Percentiles rank a stretch among this genome's conserved stretches.
Conservation (phyloP, 768 basidiomycete genomes). For the Tylopilus subfusipes region DNA sequence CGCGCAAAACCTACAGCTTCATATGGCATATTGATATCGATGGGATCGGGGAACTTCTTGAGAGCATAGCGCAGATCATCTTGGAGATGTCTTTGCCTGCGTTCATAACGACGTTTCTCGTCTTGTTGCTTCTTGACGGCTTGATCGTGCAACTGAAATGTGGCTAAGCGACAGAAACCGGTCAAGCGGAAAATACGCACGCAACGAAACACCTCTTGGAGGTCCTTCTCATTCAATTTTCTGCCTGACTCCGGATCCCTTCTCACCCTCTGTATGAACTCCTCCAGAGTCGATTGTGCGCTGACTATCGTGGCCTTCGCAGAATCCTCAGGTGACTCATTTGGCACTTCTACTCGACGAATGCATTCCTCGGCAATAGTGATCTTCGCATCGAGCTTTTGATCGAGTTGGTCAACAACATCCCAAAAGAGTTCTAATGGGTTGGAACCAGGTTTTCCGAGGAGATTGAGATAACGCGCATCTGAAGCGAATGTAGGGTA, state of each 20-base stretch:
- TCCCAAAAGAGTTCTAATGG: constrained; percentile 98
- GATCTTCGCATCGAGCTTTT: constrained; percentile 77
- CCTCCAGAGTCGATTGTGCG: constrained; percentile 62
- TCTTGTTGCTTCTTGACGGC: constrained; percentile 76
- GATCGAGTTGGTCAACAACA: constrained; percentile 80
- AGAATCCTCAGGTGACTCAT: constrained; percentile 31
- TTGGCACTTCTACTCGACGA: constrained; percentile 37
- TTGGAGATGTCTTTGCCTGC: constrained; percentile 80
- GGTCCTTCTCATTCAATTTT: constrained; percentile 48
- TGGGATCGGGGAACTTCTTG: constrained; percentile 79
- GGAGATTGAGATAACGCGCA: constrained; percentile 78
- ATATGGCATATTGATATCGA: constrained; percentile 72
- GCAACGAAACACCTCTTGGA: constrained; percentile 56
- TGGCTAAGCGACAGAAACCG: constrained; percentile 6
- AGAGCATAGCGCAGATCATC: constrained; percentile 96
- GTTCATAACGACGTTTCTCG: constrained; percentile 82
- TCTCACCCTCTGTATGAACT: constrained; percentile 57
- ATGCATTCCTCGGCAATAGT: constrained; percentile 62
- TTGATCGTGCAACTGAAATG: constrained; percentile 60
- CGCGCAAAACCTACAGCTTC: constrained; percentile 62
- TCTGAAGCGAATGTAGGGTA: constrained; percentile 77
- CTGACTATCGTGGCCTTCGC: constrained; percentile 37
- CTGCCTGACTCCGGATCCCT: constrained; percentile 51
- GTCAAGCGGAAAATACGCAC: constrained; percentile 39
- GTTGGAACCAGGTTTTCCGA: constrained; percentile 92